Base-by-base conservation (phyloP, 176 grass and related monocot genomes). In the Typha latifolia region DNA sequence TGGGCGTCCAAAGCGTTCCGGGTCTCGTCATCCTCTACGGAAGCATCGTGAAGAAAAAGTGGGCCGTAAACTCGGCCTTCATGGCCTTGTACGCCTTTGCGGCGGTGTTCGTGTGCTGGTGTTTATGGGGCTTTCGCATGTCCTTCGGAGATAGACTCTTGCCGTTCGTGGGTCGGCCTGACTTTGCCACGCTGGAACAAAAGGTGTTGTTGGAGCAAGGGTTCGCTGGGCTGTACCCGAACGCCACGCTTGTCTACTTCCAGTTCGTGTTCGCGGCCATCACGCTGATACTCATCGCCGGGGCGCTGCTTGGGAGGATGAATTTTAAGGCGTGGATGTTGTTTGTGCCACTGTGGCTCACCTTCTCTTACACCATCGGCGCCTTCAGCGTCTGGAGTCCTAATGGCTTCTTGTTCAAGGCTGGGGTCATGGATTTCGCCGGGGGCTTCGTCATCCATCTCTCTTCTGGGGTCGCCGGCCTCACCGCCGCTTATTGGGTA, bases 71-170 rank as follows among this genome's bases (percentile, higher is more conserved):
- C 83, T 95, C 83, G 23, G 86, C 83, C 1, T 80, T 95, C 83
- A 90, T 95, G 86, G 90, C 90, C 62, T 86, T 90, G 29, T 95
- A 95, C 79, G 90, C 86, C 61, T 95, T 95, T 63, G 85, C 90
- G 14, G 81, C 73, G 48, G 80, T 76, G 21, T 71, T 87, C 57
- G 19, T 95, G 16, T 82, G 81, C 75, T 90, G 86, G 91, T 81
- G 71, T 65, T 62, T 84, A 3, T 87, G 84, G 81, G 91, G 62
- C 57, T 95, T 90, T 68, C 78, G 84, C 68, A 90, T 85, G 91
- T 84, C 91, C 12, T 95, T 95, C 72, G 91, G 91, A 47, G 78
- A 87, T 15, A 55, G 23, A 49, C 70, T 95, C 67, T 66, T 86
- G 23, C 72, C 79, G 11, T 74, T 80, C 77, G 81, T 86, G 2